phyloP scores from a whole-genome alignment of 139 green algal genomes.

The Micractinium conductrix region DNA sequence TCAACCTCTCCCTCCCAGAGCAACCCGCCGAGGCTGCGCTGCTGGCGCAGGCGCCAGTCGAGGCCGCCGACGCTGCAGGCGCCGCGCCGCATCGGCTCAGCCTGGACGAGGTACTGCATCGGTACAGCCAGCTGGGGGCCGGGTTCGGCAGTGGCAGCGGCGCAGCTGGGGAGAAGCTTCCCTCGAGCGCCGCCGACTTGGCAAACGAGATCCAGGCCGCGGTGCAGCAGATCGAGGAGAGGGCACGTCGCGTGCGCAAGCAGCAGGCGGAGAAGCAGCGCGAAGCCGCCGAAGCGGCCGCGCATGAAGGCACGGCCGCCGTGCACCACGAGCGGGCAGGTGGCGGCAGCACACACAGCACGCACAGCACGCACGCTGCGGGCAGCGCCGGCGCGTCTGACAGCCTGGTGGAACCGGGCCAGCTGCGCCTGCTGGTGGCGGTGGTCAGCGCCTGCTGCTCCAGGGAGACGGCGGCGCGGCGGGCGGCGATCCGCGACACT shows the following conservation, averaged over 20 bases:
- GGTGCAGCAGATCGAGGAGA: not conserved
- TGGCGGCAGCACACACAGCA: not conserved
- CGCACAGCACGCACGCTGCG: not conserved
- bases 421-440: constrained; percentile 35
- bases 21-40: not conserved
- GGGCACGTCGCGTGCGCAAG: not conserved
- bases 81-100: not conserved
- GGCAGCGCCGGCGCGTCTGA: not conserved
- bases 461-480: not conserved
- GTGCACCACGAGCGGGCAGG: too few relatives aligned
- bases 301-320: not conserved
- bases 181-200: not conserved
- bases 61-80: not conserved
- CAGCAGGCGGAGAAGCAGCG: not conserved
- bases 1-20: not conserved
- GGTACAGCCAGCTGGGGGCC: not conserved
- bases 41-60: not conserved
- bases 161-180: not conserved
- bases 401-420: too few relatives aligned
- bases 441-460: constrained; percentile 47
- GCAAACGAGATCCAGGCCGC: not conserved
- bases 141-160: too few relatives aligned
- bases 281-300: not conserved
- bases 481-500: constrained; percentile 35
- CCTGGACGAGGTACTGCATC: not conserved